Percentiles rank a stretch among this genome's conserved stretches.
Evolutionary conservation across 2,329 filamentous ascomycete species (phyloP).

Genomic region (Alternaria burnsii): DNA sequence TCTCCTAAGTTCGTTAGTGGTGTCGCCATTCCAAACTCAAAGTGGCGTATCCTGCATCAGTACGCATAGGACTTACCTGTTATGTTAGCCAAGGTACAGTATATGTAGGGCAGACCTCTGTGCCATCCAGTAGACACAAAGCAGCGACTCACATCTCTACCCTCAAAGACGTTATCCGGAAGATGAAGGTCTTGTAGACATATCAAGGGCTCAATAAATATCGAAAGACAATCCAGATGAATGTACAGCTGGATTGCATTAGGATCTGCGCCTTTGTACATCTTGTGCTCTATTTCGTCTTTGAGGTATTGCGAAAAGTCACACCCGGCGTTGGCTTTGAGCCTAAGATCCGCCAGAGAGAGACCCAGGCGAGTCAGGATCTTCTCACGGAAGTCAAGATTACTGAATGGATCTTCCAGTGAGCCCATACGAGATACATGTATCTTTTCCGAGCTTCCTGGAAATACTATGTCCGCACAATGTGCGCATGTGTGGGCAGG

Average conservation of each 20-base stretch:
- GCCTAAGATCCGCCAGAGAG: neutral
- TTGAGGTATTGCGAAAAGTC: neutral
- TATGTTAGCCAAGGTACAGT: fast-evolving
- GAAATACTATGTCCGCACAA: neutral
- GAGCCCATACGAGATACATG: fast-evolving
- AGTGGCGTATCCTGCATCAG: neutral
- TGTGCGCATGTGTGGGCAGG: neutral
- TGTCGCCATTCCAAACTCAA: fast-evolving
- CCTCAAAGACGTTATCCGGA: fast-evolving
- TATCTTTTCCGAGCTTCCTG: neutral
- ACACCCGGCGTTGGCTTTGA: neutral
- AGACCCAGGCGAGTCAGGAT: fast-evolving
- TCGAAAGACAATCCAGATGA: no score
- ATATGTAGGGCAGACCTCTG: fast-evolving
- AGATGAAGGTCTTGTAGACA: no score
- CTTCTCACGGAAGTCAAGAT: fast-evolving
- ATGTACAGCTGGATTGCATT: no score
- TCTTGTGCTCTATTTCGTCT: no score
- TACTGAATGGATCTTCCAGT: fast-evolving
- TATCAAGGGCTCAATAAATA: no score
- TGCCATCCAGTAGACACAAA: fast-evolving
- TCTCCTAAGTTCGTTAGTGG: fast-evolving
- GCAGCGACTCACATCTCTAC: neutral
- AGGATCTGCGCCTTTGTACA: no score
- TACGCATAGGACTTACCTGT: neutral